Evolutionary conservation across 75 land plant species (phyloP).

Genomic region (Pseudotsuga menziesii): DNA sequence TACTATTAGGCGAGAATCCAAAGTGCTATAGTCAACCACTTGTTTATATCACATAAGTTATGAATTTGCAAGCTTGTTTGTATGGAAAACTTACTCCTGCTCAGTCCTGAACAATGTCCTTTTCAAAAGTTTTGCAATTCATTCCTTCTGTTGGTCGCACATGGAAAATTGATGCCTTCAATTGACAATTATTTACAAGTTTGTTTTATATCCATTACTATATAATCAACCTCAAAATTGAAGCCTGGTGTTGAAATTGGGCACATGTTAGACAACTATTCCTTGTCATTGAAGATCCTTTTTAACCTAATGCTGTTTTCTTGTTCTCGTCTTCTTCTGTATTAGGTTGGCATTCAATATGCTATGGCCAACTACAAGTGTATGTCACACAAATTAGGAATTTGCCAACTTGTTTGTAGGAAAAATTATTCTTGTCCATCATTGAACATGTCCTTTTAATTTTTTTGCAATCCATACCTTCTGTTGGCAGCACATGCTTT

Average conservation of each 20-base stretch:
- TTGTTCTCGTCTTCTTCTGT: background rate
- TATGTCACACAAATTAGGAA: background rate
- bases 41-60: background rate
- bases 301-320: background rate
- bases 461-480: background rate
- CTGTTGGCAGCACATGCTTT: background rate
- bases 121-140: background rate
- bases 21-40: background rate
- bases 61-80: background rate
- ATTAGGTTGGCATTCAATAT: background rate
- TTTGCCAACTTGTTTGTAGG: background rate
- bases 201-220: too few relatives aligned
- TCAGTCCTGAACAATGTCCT: background rate
- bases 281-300: background rate
- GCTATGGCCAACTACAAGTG: background rate
- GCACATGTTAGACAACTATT: background rate
- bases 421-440: background rate
- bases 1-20: background rate
- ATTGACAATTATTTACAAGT: background rate
- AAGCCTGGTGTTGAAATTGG: background rate
- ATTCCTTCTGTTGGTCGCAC: background rate
- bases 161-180: background rate
- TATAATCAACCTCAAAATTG: background rate
- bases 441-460: background rate
- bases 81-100: background rate